These are phyloP conservation scores for Acanthochlamys bracteata DNA, from an alignment of 106 monocot species.

Conservation along the genomic window DNA sequence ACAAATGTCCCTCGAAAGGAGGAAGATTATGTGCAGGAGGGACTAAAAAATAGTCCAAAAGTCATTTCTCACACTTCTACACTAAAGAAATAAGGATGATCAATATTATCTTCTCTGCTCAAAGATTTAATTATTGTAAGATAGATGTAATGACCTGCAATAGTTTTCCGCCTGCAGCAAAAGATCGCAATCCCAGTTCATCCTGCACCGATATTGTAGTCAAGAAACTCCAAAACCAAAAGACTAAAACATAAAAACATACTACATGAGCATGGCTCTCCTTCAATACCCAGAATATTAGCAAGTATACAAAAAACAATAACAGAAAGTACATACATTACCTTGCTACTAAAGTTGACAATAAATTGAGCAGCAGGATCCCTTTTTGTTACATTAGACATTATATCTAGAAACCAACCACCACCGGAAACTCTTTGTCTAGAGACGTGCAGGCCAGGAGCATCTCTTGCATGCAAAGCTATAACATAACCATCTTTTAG, in stretches of 20 bases:
- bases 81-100: too few species aligned
- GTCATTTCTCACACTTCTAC: too few species aligned
- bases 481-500: slow-evolving; percentile 80
- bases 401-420: slow-evolving; percentile 73
- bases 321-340: slow-evolving; percentile 3
- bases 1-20: too few species aligned
- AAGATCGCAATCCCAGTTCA: slow-evolving; percentile 73
- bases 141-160: slow-evolving; percentile 54
- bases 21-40: too few species aligned
- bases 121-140: not conserved
- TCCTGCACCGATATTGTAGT: slow-evolving; percentile 69
- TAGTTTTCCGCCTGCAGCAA: slow-evolving; percentile 85
- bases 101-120: too few species aligned
- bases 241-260: too few species aligned
- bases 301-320: too few species aligned
- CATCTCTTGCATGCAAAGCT: slow-evolving; percentile 53
- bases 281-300: too few species aligned
- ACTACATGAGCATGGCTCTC: too few species aligned
- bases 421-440: slow-evolving; percentile 67
- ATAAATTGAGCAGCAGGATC: slow-evolving; percentile 92
- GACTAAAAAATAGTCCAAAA: too few species aligned
- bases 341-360: slow-evolving; percentile 77
- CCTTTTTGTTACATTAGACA: slow-evolving; percentile 79
- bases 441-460: slow-evolving; percentile 53
- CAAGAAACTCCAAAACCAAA: too few species aligned